These are phyloP conservation scores for Phytophthora podocarpi DNA, from an alignment of 352 stramenopile genomes.

Conservation along the genomic window DNA sequence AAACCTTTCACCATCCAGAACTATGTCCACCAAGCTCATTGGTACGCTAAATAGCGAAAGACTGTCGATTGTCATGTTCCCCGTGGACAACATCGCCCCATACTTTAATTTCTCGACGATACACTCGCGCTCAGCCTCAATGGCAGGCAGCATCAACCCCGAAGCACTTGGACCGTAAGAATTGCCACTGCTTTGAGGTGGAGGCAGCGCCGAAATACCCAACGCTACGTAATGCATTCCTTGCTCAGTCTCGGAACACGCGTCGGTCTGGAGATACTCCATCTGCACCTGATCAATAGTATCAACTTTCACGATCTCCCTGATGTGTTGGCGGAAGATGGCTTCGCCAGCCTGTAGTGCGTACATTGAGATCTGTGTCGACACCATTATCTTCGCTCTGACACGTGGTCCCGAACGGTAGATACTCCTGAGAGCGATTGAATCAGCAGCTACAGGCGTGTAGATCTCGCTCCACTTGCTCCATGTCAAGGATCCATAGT, in stretches of 20 bases:
- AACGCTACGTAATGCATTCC: constrained; percentile 19
- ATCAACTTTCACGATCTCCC: constrained; percentile 16
- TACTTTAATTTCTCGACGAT: constrained; percentile 19
- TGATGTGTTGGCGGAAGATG: constrained; percentile 27
- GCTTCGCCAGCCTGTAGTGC: constrained; percentile 13
- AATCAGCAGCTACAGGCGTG: background rate
- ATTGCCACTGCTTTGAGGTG: constrained; percentile 7
- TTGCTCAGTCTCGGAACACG: background rate
- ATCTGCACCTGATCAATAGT: constrained; percentile 21
- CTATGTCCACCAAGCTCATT: constrained; percentile 28
- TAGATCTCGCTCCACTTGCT: constrained; percentile 12
- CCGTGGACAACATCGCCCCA: background rate
- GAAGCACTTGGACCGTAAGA: background rate
- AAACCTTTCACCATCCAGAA: constrained; percentile 30
- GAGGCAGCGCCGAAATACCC: constrained; percentile 26
- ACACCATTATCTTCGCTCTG: constrained; percentile 26
- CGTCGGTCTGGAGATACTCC: constrained; percentile 30
- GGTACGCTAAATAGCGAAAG: constrained; percentile 19
- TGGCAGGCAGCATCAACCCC: constrained; percentile 4
- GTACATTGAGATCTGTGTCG: constrained; percentile 12
- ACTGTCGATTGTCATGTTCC: constrained; percentile 13
- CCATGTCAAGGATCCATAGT: constrained; percentile 26
- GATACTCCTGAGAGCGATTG: background rate
- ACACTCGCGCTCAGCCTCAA: constrained; percentile 26
- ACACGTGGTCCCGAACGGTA: constrained; percentile 19